These are phyloP conservation scores for Blastocystis sp. DNA, from an alignment of 352 stramenopile genomes.

Conservation along the genomic window DNA sequence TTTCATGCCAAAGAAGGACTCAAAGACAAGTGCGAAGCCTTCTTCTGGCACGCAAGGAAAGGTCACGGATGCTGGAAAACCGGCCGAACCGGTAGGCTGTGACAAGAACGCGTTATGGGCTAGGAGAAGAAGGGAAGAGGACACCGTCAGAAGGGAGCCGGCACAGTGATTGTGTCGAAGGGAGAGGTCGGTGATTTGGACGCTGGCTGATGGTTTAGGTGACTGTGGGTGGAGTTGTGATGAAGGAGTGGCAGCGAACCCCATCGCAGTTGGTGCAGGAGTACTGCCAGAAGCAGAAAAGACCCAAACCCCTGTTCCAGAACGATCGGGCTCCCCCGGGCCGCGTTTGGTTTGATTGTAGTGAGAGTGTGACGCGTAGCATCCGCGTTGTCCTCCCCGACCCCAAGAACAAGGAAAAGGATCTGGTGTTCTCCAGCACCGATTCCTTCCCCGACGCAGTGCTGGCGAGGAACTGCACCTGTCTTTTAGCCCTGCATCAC, in stretches of 20 bases:
- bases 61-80: background rate
- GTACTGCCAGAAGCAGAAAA: constrained; percentile 87
- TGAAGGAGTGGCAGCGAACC: constrained; percentile 87
- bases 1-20: background rate
- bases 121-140: constrained; percentile 72
- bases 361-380: constrained; percentile 69
- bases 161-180: constrained; percentile 80
- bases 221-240: constrained; percentile 80
- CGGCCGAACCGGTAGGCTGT: background rate
- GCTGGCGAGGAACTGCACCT: constrained; percentile 83
- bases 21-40: background rate
- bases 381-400: constrained; percentile 82
- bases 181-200: constrained; percentile 75
- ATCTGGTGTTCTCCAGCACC: constrained; percentile 85
- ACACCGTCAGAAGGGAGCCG: constrained; percentile 82
- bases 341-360: constrained; percentile 71
- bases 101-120: background rate
- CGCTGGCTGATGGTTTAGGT: constrained; percentile 68
- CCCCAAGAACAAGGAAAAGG: constrained; percentile 86
- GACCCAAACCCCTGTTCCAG: constrained; percentile 77
- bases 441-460: constrained; percentile 71
- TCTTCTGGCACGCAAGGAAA: constrained; percentile 4
- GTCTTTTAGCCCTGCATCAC: constrained; percentile 87
- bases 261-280: constrained; percentile 88
- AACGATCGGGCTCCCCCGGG: constrained; percentile 73